Conservation (phyloP, 2,329 filamentous ascomycete species). For the Ophiocordyceps camponoti-leonardi region DNA sequence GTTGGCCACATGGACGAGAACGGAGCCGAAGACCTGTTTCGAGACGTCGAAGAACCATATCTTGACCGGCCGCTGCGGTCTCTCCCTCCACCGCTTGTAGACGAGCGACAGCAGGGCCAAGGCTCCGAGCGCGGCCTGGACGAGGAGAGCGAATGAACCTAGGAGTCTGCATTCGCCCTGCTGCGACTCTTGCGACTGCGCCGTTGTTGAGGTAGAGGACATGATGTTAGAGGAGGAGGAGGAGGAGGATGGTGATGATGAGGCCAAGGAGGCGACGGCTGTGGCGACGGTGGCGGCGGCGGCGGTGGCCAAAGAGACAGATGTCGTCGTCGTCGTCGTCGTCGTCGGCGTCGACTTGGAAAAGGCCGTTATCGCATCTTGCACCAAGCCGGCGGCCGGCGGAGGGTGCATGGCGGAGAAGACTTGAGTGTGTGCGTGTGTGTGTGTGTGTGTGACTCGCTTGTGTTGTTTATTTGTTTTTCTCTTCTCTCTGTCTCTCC, state of each 20-base stretch:
- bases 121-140: conserved; percentile 72
- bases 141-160: conserved; percentile 76
- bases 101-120: conserved; percentile 76
- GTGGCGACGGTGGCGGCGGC: conserved; percentile 12
- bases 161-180: conserved; percentile 73
- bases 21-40: conserved; percentile 91
- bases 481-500: too few relatives aligned
- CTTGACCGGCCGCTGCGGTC: conserved; percentile 80
- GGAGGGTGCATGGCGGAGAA: conserved; percentile 1
- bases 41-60: conserved; percentile 97
- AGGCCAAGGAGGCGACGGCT: too few relatives aligned
- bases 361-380: not conserved
- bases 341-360: conserved; percentile 2
- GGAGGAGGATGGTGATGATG: too few relatives aligned
- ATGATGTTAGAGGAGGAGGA: too few relatives aligned
- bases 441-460: too few relatives aligned
- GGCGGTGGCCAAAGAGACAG: conserved; percentile 3
- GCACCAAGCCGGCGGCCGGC: not conserved
- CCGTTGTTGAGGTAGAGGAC: too few relatives aligned
- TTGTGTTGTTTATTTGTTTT: too few relatives aligned
- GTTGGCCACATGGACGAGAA: conserved; percentile 82
- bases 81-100: conserved; percentile 83
- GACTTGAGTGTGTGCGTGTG: too few relatives aligned
- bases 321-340: conserved; percentile 1
- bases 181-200: not conserved